These are phyloP conservation scores for Carex parvula DNA, from an alignment of 176 grass and related monocot genomes.

Conservation along the genomic window DNA sequence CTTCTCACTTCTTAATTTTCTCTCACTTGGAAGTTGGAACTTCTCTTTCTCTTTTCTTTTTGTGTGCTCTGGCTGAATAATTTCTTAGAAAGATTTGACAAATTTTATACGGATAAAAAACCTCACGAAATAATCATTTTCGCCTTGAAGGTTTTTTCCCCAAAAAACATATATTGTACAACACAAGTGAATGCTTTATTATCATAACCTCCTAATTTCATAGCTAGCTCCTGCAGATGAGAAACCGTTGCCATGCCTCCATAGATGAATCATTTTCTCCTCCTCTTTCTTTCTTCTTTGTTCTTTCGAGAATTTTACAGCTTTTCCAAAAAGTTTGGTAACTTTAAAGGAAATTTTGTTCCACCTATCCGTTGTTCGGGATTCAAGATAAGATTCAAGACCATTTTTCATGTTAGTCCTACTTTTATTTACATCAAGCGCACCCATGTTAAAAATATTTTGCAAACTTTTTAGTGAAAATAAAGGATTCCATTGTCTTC, in stretches of 20 bases:
- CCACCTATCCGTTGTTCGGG: neutral
- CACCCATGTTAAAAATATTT: neutral
- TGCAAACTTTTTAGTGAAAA: neutral
- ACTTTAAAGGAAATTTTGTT: neutral
- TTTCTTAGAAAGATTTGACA: neutral
- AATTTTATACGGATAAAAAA: neutral
- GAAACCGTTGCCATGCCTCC: neutral
- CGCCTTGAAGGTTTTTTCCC: neutral
- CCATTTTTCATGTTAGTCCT: neutral
- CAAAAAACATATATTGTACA: neutral
- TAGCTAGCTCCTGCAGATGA: neutral
- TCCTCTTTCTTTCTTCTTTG: neutral
- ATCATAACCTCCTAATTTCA: neutral
- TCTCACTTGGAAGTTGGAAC: neutral
- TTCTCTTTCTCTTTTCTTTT: neutral
- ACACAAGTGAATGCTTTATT: neutral
- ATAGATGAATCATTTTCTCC: neutral
- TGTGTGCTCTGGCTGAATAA: neutral
- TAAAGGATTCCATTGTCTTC: neutral
- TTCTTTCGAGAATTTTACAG: neutral
- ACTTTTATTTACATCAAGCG: neutral
- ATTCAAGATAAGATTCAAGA: neutral
- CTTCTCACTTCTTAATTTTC: conserved; percentile 15
- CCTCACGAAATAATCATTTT: neutral
- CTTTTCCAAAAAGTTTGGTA: neutral